These are phyloP conservation scores for Lachnum nothofagi DNA, from an alignment of 2,329 filamentous ascomycete genomes.

Conservation along the genomic window DNA sequence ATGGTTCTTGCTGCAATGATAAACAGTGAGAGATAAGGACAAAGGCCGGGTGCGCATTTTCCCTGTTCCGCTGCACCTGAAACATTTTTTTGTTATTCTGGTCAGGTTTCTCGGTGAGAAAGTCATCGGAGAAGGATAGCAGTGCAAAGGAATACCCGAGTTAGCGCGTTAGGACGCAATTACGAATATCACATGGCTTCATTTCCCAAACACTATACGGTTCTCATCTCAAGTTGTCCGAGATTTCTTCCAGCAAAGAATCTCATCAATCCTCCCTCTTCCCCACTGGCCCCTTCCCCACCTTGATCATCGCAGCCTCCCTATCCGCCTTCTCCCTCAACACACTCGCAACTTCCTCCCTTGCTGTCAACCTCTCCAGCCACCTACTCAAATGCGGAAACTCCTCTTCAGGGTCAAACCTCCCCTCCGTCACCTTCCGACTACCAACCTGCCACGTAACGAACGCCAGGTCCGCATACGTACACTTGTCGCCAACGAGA, in stretches of 20 bases:
- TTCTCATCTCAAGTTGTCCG: no score
- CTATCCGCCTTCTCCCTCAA: background rate
- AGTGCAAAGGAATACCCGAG: no score
- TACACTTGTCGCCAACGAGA: slow-evolving; percentile 36
- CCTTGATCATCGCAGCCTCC: background rate
- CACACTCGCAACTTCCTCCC: no score
- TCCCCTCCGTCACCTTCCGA: background rate
- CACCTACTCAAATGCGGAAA: background rate
- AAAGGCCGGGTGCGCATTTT: background rate
- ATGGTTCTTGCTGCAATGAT: background rate
- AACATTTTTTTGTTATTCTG: no score
- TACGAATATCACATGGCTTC: no score
- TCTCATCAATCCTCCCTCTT: background rate
- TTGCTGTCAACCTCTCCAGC: background rate
- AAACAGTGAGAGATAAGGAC: background rate
- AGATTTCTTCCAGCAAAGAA: background rate
- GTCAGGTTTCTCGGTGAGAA: no score
- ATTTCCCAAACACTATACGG: no score
- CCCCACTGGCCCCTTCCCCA: background rate
- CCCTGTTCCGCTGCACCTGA: no score
- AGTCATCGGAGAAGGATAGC: no score
- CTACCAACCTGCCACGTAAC: slow-evolving; percentile 3
- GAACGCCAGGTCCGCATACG: slow-evolving; percentile 33
- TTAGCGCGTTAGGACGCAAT: no score
- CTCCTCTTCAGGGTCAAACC: background rate